phyloP scores from a whole-genome alignment of 2,329 filamentous ascomycete species.

The Fusarium decemcellulare region DNA sequence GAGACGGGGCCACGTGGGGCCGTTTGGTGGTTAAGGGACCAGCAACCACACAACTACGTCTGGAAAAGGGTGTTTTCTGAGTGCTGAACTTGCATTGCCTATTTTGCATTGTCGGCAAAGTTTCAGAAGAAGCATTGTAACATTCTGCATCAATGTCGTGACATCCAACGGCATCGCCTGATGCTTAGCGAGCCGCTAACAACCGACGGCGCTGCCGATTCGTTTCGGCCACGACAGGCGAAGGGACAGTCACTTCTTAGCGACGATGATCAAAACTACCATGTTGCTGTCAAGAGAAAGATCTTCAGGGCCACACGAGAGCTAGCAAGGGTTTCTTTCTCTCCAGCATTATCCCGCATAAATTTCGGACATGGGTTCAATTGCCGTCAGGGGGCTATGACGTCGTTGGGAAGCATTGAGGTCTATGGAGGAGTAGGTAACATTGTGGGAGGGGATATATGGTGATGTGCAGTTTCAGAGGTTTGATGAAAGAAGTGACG shows the following conservation, averaged over 20 bases:
- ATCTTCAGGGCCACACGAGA: constrained; percentile 3
- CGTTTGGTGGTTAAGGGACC: no score
- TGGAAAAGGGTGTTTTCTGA: no score
- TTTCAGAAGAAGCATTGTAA: no score
- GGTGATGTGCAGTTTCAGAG: neutral
- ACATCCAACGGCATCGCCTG: no score
- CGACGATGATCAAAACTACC: constrained; percentile 6
- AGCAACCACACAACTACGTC: no score
- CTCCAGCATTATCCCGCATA: neutral
- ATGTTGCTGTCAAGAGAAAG: neutral
- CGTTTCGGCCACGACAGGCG: neutral
- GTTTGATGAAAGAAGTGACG: no score
- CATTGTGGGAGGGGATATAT: neutral
- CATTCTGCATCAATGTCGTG: no score
- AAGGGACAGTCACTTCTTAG: no score
- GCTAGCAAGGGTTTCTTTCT: neutral
- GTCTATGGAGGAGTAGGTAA: no score
- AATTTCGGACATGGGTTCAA: constrained; percentile 1
- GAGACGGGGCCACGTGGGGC: constrained; percentile 7
- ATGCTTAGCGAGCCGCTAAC: no score
- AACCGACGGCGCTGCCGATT: neutral
- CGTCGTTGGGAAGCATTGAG: neutral
- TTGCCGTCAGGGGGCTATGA: constrained; percentile 10
- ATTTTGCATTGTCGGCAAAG: no score
- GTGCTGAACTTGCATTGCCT: no score